These are phyloP conservation scores for Lepidium sativum DNA, from an alignment of 345 rosid species.

Conservation along the genomic window DNA sequence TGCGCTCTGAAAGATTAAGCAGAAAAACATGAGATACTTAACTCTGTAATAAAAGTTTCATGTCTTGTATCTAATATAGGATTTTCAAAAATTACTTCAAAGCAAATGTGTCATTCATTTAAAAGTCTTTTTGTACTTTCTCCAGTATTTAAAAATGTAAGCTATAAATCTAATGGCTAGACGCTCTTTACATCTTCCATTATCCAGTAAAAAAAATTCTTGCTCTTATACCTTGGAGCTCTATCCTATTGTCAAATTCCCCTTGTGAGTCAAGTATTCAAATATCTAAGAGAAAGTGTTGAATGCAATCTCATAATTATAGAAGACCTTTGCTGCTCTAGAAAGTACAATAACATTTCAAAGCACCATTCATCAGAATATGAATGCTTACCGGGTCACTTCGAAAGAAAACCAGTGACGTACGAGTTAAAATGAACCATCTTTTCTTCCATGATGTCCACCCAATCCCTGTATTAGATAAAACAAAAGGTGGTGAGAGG, in stretches of 20 bases:
- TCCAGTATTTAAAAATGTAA: not conserved
- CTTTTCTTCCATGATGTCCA: slow-evolving; percentile 86
- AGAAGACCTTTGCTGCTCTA: not conserved
- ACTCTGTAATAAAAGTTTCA: not conserved
- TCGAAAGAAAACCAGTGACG: slow-evolving; percentile 71
- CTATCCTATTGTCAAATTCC: not conserved
- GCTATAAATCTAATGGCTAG: not conserved
- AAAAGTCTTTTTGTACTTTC: not conserved
- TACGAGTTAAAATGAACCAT: slow-evolving; percentile 71
- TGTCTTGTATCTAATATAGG: not conserved
- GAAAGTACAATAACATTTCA: not conserved
- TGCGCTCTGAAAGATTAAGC: slow-evolving; percentile 43
- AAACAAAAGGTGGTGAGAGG: slow-evolving; percentile 1
- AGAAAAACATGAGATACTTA: slow-evolving; percentile 1
- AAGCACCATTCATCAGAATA: not conserved
- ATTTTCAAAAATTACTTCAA: not conserved
- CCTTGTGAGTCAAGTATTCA: not conserved
- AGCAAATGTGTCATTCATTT: not conserved
- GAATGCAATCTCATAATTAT: not conserved
- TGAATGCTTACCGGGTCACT: slow-evolving; percentile 59
- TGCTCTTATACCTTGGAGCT: not conserved
- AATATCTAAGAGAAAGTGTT: not conserved
- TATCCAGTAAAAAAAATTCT: not conserved
- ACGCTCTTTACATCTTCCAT: not conserved
- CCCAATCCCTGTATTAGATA: slow-evolving; percentile 46